These are phyloP conservation scores for Fusarium illudens DNA, from an alignment of 2,329 filamentous ascomycete species.

Conservation along the genomic window DNA sequence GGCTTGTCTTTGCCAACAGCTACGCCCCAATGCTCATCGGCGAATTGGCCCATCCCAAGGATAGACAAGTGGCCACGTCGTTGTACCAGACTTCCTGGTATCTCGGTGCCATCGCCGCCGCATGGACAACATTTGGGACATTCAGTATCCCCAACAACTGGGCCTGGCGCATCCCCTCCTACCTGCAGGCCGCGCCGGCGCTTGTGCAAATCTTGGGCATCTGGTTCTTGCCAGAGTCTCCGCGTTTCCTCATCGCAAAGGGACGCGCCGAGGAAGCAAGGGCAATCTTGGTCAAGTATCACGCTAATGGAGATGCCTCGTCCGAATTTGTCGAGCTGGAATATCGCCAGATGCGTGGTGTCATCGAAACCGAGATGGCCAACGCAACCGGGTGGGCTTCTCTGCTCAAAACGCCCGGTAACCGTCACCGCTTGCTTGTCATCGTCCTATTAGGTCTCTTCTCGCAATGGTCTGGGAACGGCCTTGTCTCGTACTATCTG, in stretches of 20 bases:
- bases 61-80: constrained; percentile 60
- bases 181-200: constrained; percentile 32
- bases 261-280: constrained; percentile 48
- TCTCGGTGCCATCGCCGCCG: constrained; percentile 54
- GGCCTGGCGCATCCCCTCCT: constrained; percentile 46
- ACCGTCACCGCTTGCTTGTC: constrained; percentile 11
- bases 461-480: constrained; percentile 29
- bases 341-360: constrained; percentile 23
- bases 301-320: neutral
- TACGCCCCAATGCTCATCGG: constrained; percentile 61
- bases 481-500: constrained; percentile 26
- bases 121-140: constrained; percentile 54
- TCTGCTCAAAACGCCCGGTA: constrained; percentile 15
- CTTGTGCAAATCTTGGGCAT: constrained; percentile 37
- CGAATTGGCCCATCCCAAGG: constrained; percentile 62
- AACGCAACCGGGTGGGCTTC: constrained; percentile 17
- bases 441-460: constrained; percentile 27
- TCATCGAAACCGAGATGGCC: constrained; percentile 25
- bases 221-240: constrained; percentile 68
- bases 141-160: constrained; percentile 40
- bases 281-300: constrained; percentile 34
- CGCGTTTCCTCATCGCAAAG: constrained; percentile 62
- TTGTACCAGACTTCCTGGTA: constrained; percentile 61
- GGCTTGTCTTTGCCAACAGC: constrained; percentile 61
- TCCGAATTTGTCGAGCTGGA: constrained; percentile 22